Evolutionary conservation across 176 grass and related monocot genomes (phyloP).

Genomic region (Saccharum officinarum): DNA sequence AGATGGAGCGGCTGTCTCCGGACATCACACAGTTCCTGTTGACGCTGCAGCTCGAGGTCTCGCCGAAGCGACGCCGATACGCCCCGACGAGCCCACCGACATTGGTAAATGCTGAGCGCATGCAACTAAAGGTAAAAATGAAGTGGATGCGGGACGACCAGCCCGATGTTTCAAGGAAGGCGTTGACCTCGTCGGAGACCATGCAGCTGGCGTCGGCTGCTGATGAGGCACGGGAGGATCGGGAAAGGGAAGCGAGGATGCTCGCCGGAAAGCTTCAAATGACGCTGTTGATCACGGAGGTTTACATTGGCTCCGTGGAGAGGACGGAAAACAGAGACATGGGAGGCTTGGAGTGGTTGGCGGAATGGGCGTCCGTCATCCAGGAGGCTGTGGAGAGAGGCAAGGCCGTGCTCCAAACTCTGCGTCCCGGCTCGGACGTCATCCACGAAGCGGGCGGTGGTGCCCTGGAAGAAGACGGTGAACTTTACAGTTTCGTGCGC

Average conservation of each 20-base stretch:
- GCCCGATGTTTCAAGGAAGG: too few relatives aligned
- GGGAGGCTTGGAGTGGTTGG: background rate
- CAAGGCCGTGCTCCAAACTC: background rate
- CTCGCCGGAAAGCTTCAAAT: too few relatives aligned
- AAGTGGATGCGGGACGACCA: too few relatives aligned
- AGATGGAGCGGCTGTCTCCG: background rate
- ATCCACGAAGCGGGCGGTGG: too few relatives aligned
- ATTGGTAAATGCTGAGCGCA: background rate
- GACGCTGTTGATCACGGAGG: too few relatives aligned
- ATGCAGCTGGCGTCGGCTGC: too few relatives aligned
- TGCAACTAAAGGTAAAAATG: too few relatives aligned
- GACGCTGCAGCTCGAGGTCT: too few relatives aligned
- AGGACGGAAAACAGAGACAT: background rate
- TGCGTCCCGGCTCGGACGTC: background rate
- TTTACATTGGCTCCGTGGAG: too few relatives aligned
- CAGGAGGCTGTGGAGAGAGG: background rate
- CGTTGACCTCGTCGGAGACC: too few relatives aligned
- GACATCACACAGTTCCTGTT: slow-evolving; percentile 24
- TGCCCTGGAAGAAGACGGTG: background rate
- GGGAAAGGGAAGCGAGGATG: too few relatives aligned
- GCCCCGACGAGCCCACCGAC: background rate
- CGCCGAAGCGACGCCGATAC: background rate
- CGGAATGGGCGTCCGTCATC: background rate
- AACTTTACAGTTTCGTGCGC: background rate
- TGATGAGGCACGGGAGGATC: too few relatives aligned